Evolutionary conservation across 305 asterid genomes (phyloP).

Genomic region (Fraxinus ornus): DNA sequence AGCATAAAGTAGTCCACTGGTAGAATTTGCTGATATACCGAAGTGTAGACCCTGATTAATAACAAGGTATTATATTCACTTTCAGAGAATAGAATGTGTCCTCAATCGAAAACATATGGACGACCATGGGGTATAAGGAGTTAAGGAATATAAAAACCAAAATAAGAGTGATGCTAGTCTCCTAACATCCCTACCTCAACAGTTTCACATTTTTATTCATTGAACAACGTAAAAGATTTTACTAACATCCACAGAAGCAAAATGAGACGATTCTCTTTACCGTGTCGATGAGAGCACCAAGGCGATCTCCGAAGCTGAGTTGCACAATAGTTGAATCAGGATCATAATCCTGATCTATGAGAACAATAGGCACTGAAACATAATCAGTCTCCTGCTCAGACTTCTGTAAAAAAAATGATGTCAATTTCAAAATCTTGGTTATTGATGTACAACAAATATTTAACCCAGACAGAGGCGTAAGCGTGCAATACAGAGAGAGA

Average conservation of each 20-base stretch:
- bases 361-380: constrained; percentile 89
- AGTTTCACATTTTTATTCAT: background rate
- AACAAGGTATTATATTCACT: background rate
- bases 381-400: constrained; percentile 48
- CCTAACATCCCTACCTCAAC: background rate
- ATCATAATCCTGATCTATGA: constrained; percentile 86
- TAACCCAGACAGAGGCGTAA: background rate
- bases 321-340: constrained; percentile 84
- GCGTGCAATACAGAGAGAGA: background rate
- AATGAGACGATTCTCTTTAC: constrained; percentile 38
- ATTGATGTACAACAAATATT: background rate
- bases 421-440: constrained; percentile 7
- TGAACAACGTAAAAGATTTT: constrained; percentile 3
- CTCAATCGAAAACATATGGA: background rate
- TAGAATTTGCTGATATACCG: background rate
- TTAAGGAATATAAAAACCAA: background rate
- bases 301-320: constrained; percentile 97
- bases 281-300: constrained; percentile 94
- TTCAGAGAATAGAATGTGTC: background rate
- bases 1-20: background rate
- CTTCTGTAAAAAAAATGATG: constrained; percentile 33
- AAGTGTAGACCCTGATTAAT: background rate
- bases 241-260: background rate
- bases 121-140: background rate
- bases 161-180: background rate